phyloP scores from a whole-genome alignment of 208 protist genomes.

The Herpetomonas samuelpessoai region DNA sequence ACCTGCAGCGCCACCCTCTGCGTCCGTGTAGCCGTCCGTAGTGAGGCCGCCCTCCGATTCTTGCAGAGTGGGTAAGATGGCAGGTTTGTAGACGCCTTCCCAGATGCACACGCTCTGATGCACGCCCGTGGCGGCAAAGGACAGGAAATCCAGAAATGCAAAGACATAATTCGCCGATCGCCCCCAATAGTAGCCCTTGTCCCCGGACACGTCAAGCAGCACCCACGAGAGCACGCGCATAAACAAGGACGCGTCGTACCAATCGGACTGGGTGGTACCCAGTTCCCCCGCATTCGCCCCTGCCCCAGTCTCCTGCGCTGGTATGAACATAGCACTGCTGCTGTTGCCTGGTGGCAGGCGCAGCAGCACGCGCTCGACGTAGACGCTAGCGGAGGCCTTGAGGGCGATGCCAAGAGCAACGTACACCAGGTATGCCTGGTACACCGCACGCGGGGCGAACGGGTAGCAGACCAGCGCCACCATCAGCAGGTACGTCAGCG shows the following conservation, averaged over 20 bases:
- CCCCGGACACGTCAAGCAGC: constrained; percentile 17
- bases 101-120: constrained; percentile 30
- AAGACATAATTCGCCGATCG: background rate
- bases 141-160: constrained; percentile 26
- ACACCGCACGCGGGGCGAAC: constrained; percentile 35
- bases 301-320: no score
- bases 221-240: constrained; percentile 18
- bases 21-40: no score
- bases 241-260: constrained; percentile 4
- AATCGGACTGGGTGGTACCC: constrained; percentile 11
- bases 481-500: constrained; percentile 39
- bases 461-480: constrained; percentile 48
- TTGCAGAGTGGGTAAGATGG: background rate
- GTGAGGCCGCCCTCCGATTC: no score
- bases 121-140: constrained; percentile 17
- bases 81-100: constrained; percentile 29
- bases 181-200: background rate
- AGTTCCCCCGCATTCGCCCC: background rate
- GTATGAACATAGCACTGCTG: no score
- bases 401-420: constrained; percentile 33
- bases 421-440: constrained; percentile 24
- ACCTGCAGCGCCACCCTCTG: no score
- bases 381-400: constrained; percentile 27
- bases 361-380: constrained; percentile 10
- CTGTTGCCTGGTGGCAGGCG: background rate